Evolutionary conservation across 106 monocot species (phyloP).

Genomic region (Dioscorea alata): DNA sequence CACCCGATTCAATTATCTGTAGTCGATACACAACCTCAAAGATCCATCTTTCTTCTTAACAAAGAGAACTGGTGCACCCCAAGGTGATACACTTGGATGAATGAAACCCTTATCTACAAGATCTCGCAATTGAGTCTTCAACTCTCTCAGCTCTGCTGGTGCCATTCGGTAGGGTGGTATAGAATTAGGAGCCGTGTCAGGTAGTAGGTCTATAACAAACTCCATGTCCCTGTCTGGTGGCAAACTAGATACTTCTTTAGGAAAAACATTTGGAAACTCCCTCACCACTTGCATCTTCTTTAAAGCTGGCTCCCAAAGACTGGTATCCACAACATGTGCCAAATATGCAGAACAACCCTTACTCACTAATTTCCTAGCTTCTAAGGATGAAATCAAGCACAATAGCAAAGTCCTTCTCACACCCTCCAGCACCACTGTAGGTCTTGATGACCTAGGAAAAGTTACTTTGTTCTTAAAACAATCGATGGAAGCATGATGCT

Average conservation of each 20-base stretch:
- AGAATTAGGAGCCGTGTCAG: neutral
- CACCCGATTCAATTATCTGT: neutral
- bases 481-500: neutral
- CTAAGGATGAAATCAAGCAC: neutral
- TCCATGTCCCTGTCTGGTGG: no score
- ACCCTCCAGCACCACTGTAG: neutral
- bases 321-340: neutral
- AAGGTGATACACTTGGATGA: neutral
- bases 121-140: constrained; percentile 4
- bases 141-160: neutral
- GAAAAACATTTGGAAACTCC: neutral
- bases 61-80: constrained; percentile 1
- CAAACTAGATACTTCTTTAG: no score
- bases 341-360: neutral
- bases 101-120: constrained; percentile 2
- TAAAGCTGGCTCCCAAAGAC: neutral
- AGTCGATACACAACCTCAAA: constrained; percentile 7
- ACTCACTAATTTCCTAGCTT: neutral
- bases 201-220: neutral
- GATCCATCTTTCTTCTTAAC: constrained; percentile 12
- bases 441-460: neutral
- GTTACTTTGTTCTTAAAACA: neutral
- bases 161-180: constrained; percentile 2
- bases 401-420: neutral
- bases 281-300: neutral